These are phyloP conservation scores for Plectosphaerella cucumerina DNA, from an alignment of 2,329 filamentous ascomycete genomes.

Conservation along the genomic window DNA sequence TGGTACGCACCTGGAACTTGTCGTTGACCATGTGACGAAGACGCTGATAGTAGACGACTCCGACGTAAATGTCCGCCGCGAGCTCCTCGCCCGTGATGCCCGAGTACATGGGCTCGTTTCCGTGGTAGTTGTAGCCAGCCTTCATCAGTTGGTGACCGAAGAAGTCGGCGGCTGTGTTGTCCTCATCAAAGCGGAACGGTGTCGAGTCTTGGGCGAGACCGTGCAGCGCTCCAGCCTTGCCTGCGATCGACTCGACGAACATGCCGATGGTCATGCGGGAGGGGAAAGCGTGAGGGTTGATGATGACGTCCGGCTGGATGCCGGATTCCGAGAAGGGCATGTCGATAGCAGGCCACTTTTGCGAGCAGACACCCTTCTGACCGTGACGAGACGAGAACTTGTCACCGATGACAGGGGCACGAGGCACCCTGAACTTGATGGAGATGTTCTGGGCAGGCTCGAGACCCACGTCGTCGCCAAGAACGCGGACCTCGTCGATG, in stretches of 20 bases:
- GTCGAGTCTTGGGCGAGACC: slow-evolving; percentile 95
- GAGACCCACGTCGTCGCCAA: slow-evolving; percentile 77
- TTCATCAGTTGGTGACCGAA: slow-evolving; percentile 94
- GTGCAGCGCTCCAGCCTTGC: slow-evolving; percentile 90
- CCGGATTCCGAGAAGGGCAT: slow-evolving; percentile 97
- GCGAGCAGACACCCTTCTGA: slow-evolving; percentile 94
- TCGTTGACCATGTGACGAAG: slow-evolving; percentile 99
- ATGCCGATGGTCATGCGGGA: slow-evolving; percentile 99
- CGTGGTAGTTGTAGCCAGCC: slow-evolving; percentile 96
- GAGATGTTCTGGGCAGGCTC: slow-evolving; percentile 86
- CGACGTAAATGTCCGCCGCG: slow-evolving; percentile 91
- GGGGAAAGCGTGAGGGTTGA: slow-evolving; percentile 98
- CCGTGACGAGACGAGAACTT: slow-evolving; percentile 99
- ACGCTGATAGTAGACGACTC: slow-evolving; percentile 96
- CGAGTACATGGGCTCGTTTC: slow-evolving; percentile 98
- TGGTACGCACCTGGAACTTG: slow-evolving; percentile 97
- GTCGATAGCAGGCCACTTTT: slow-evolving; percentile 90
- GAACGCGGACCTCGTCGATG: slow-evolving; percentile 87
- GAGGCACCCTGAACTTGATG: slow-evolving; percentile 87
- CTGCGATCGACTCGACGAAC: slow-evolving; percentile 96
- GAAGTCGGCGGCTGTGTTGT: slow-evolving; percentile 87
- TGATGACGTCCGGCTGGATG: slow-evolving; percentile 96
- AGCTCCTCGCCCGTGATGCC: slow-evolving; percentile 95
- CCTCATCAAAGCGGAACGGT: slow-evolving; percentile 90
- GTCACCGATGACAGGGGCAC: slow-evolving; percentile 90